Evolutionary conservation across 768 basidiomycete species (phyloP), one percentile per base, ranked within the genome.

Genomic region (Mycena pura): DNA sequence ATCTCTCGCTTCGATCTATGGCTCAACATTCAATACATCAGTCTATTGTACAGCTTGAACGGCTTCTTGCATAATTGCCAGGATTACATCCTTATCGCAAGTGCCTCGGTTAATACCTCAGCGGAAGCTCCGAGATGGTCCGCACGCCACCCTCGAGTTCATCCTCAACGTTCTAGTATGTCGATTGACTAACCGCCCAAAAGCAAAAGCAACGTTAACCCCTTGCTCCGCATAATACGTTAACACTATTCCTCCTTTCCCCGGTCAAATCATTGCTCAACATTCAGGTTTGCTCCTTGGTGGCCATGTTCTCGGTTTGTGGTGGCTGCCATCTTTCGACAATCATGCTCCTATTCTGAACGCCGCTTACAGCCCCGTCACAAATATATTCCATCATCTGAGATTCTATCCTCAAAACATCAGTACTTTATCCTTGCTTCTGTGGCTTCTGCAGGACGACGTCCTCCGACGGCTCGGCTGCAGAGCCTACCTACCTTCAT

Each of bases 231-330:
- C 13, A 49, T 49, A 32, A 43, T 36, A 17, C 41, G 57, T 50
- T 17, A 3, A 11, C 29, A 29, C 19, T 13, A 10, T 7, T 6
- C 7, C 24, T 10, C 25, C n/a, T 43, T 1, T 29, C 2, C 21
- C 9, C 9, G 8, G 51, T 24, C 17, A 15, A 11, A 14, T 29
- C 9, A 43, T n/a, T 17, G 7, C 17, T 44, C 17, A 22, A 52
- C 39, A 78, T 77, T 77, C 43, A 72, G 27, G 68, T 75, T 53
- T 78, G 75, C 62, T 73, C 74, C 36, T 68, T 71, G 15, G 66
- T 74, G 14, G 75, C 78, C 22, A 69, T 76, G 27, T 52, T 67
- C n/a, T n/a, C n/a, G n/a, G n/a, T n/a, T n/a, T n/a, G n/a, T n/a
- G n/a, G n/a, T n/a, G n/a, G n/a, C n/a, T n/a, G n/a, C n/a, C n/a